Base-by-base conservation (phyloP, 2,329 filamentous ascomycete genomes). In the Beauveria sp. region DNA sequence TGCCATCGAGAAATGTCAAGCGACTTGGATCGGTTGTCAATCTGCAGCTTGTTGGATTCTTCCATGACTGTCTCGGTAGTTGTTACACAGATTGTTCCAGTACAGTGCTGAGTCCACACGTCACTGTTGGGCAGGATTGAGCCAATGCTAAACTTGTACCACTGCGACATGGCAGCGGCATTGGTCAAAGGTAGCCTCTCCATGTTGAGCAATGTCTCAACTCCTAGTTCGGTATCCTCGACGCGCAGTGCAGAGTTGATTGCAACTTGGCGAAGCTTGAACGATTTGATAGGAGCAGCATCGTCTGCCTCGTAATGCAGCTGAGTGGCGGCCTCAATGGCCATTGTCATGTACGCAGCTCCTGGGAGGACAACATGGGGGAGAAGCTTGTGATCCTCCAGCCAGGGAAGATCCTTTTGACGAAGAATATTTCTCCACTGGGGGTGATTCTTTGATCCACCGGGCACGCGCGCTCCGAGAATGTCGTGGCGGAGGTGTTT, bases 331-430 rank as follows among this genome's bases (percentile, higher is more conserved):
- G 69, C 71, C 61, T 73, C 70, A 3, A 72, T 67, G 1, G 70
- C 71, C 67, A 73, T 71, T 24, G 68, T 58, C 5, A 75, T 62
- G 58, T 73, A 75, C 6, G 68, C 73, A 2, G 73, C 69, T 7
- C 57, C 69, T 1, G 74, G 73, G 62, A 73, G 74, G 0, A 76
- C 65, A 6, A 70, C 62, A 10, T 67, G 59, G 0, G 64, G 64
- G 20, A 68, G 62, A 8, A 75, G 64, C 4, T 60, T 60, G 58
- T 77, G 75, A 46, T 74, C 72, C 1, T 62, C 61, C 6, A 77
- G 57, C 75, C 74, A 77, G 0, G 71, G 69, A 0, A 72, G 61
- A 51, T 74, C 69, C 14, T 68, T 68, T 3, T 70, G 61, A 1
- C 62, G 62, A 4, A 77, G 60, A 3, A 68, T 61, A 48, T 74